Evolutionary conservation across 176 grass and related monocot species (phyloP), one percentile per base, ranked within the genome.

Genomic region (Zoysia pacifica): DNA sequence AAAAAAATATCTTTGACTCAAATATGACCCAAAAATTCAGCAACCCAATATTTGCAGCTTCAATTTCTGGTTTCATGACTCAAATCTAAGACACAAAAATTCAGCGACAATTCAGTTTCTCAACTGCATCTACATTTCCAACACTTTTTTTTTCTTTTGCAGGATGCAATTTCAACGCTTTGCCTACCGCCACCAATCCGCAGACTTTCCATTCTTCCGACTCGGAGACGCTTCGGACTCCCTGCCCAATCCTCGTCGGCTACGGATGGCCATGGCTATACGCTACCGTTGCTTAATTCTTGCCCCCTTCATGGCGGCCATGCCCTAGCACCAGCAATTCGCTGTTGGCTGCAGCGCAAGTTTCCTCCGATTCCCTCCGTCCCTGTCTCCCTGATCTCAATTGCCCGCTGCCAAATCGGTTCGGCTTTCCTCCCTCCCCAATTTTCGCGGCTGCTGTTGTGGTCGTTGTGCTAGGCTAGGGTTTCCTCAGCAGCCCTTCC

Each of bases 231-330:
- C 54, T 56, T n/a, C 16, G 16, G 16, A 18, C 54, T 56, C 54
- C 51, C 51, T 52, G 3, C 50, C 13, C 18, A 56, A n/a, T 56
- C 54, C 54, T 56, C 5, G 28, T 28, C 28, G 28, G 28, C 28
- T 28, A 28, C 28, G 28, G 28, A 28, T 28, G 28, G 28, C 28
- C 28, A 28, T 28, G 28, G 28, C 28, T 28, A 28, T 28, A 62
- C 11, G 19, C 46, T 50, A 74, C 71, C 47, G 62, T 28, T 78
- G 75, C 62, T 67, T 12, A 53, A 67, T 43, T 65, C 76, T 9
- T 61, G 11, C 19, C 9, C 47, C 16, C 48, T 79, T 18, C 63
- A 44, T 51, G 48, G 38, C 77, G 37, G 49, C 63, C 55, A 65
- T 36, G 39, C 11, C 39, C 64, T 80, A 46, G 50, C 55, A 45